These are phyloP conservation scores for Thecaphora thlaspeos DNA, from an alignment of 1,284 basidiomycete genomes.

Conservation along the genomic window DNA sequence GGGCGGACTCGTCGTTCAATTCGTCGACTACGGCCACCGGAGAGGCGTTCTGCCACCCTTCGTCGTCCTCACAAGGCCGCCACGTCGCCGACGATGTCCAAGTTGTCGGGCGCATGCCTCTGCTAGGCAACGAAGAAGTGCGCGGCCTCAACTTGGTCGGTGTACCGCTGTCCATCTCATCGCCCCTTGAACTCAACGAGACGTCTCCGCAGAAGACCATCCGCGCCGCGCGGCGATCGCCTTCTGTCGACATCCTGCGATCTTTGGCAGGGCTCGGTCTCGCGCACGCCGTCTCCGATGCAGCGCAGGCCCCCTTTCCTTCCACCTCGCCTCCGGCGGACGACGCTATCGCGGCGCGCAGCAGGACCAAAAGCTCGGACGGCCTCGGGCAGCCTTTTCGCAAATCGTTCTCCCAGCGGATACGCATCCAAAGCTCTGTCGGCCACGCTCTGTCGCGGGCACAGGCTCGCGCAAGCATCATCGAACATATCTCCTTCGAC, in stretches of 20 bases:
- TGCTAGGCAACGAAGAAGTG: too few species aligned
- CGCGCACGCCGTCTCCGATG: too few species aligned
- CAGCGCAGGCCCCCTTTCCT: too few species aligned
- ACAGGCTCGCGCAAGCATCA: constrained; percentile 8
- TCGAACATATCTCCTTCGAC: constrained; percentile 27
- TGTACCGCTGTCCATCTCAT: too few species aligned
- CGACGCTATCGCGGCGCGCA: constrained; percentile 3
- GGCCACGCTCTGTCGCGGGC: constrained; percentile 3
- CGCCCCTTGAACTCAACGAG: too few species aligned
- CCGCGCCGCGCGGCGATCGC: constrained; percentile 7
- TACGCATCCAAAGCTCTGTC: constrained; percentile 9
- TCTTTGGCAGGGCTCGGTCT: constrained; percentile 4
- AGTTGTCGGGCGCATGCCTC: neutral
- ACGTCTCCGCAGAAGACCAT: too few species aligned
- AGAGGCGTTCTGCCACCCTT: too few species aligned
- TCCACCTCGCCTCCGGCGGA: too few species aligned
- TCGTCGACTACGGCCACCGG: constrained; percentile 5
- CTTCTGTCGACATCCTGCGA: constrained; percentile 16
- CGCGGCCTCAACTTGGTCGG: too few species aligned
- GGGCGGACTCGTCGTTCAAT: neutral
- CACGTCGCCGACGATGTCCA: neutral
- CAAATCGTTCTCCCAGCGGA: constrained; percentile 11
- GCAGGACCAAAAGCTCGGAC: constrained; percentile 24
- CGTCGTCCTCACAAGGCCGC: too few species aligned
- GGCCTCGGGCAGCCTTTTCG: constrained; percentile 12